A percentile compares a stretch with the other conserved stretches of the same genome.
Evolutionary conservation across 371 early-diverging fungal genomes (phyloP).

Genomic region (Fennellomyces sp.): DNA sequence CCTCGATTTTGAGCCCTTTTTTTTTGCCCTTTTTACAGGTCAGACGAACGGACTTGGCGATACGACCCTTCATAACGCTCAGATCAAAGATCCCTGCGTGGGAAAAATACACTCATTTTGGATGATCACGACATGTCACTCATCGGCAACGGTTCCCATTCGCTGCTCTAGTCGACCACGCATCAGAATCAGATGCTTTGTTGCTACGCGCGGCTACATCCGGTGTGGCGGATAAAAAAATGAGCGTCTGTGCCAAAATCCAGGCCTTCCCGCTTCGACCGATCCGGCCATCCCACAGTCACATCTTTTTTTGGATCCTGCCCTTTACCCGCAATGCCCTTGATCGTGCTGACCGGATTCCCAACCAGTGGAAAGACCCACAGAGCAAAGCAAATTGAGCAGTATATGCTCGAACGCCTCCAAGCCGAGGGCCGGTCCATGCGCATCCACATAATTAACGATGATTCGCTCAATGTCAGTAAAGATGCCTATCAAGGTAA

Average conservation of each 20-base stretch:
- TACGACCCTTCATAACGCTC: not conserved
- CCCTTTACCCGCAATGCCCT: slow-evolving; percentile 71
- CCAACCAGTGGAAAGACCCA: slow-evolving; percentile 92
- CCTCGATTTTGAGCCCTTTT: not conserved
- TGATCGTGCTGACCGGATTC: slow-evolving; percentile 86
- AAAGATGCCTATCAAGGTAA: slow-evolving; percentile 68
- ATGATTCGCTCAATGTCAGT: slow-evolving; percentile 73
- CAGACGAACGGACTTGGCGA: too few species aligned
- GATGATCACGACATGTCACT: not conserved
- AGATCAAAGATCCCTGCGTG: slow-evolving; percentile 2
- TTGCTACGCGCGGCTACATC: too few species aligned
- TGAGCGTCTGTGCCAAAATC: too few species aligned
- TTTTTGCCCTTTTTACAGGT: not conserved
- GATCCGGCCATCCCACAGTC: slow-evolving; percentile 7
- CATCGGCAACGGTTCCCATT: slow-evolving; percentile 1
- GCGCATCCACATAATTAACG: slow-evolving; percentile 76
- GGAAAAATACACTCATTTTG: not conserved
- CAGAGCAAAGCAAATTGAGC: slow-evolving; percentile 75
- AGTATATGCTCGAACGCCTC: slow-evolving; percentile 59
- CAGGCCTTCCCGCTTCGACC: too few species aligned
- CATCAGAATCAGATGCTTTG: too few species aligned
- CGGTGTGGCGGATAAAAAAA: too few species aligned
- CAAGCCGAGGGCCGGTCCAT: slow-evolving; percentile 47
- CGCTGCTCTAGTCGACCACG: not conserved
- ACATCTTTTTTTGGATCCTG: not conserved